phyloP scores from a whole-genome alignment of 2,329 filamentous ascomycete species.

The Fusarium agapanthi region DNA sequence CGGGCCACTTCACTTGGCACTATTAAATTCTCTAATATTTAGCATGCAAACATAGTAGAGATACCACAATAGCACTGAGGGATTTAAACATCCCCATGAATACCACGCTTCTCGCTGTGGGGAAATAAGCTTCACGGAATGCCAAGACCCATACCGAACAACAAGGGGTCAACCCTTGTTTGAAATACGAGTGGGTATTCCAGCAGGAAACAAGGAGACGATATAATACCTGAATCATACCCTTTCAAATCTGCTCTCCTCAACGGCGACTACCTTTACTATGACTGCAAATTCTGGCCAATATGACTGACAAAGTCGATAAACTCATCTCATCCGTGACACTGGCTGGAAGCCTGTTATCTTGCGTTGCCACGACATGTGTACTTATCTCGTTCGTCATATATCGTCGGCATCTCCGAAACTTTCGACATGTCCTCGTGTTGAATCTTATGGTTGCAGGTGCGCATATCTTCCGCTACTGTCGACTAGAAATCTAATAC shows the following conservation, averaged over 20 bases:
- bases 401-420: conserved; percentile 32
- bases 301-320: conserved; percentile 24
- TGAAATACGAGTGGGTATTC: conserved; percentile 1
- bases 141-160: conserved; percentile 4
- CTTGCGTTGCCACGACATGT: conserved; percentile 31
- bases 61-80: neutral
- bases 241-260: neutral
- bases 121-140: neutral
- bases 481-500: neutral
- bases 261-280: neutral
- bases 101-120: no score
- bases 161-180: conserved; percentile 7
- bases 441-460: conserved; percentile 38
- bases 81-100: neutral
- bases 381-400: conserved; percentile 36
- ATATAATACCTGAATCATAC: neutral
- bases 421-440: conserved; percentile 37
- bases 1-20: neutral
- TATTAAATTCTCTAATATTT: neutral
- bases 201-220: neutral
- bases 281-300: neutral
- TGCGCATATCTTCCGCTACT: neutral
- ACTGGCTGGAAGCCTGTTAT: conserved; percentile 34
- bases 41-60: neutral
- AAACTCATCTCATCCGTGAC: conserved; percentile 35